Evolutionary conservation across 164 flowering plant species (phyloP).

Genomic region (Aristolochia californica): DNA sequence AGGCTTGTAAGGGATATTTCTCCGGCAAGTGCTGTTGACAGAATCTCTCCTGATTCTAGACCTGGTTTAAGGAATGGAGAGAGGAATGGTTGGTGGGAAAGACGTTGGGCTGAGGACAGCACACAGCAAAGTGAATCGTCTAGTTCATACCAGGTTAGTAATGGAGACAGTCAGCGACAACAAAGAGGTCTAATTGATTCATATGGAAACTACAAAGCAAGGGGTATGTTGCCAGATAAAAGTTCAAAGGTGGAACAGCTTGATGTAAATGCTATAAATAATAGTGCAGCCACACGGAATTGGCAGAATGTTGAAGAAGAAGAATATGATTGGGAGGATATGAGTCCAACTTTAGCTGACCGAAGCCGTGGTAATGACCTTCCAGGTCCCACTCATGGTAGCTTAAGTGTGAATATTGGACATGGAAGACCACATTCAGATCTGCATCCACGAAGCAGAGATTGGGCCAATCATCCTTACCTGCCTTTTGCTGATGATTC

Average conservation of each 20-base stretch:
- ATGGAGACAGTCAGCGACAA: constrained; percentile 36
- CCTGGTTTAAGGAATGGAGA: constrained; percentile 40
- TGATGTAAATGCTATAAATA: constrained; percentile 26
- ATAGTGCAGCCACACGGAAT: constrained; percentile 20
- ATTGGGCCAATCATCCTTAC: constrained; percentile 30
- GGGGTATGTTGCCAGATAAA: constrained; percentile 24
- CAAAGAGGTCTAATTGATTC: constrained; percentile 86
- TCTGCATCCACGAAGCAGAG: constrained; percentile 22
- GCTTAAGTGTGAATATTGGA: constrained; percentile 14
- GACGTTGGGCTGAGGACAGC: constrained; percentile 24
- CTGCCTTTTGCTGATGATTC: constrained; percentile 29
- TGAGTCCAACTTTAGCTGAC: constrained; percentile 70
- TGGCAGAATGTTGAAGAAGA: constrained; percentile 98
- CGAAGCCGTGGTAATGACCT: constrained; percentile 30
- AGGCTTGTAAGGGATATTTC: constrained; percentile 28
- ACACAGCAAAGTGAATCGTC: constrained; percentile 22
- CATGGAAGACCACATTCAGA: constrained; percentile 19
- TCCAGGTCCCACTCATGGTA: constrained; percentile 21
- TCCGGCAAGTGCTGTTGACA: constrained; percentile 36
- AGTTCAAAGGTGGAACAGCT: constrained; percentile 25
- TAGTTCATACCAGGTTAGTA: constrained; percentile 21
- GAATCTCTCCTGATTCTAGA: constrained; percentile 34
- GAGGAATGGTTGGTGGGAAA: constrained; percentile 38
- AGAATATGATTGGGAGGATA: constrained; percentile 95
- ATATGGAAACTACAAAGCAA: constrained; percentile 64